These are phyloP conservation scores for Phytopythium aichiense DNA, from an alignment of 352 stramenopile genomes.

Conservation along the genomic window DNA sequence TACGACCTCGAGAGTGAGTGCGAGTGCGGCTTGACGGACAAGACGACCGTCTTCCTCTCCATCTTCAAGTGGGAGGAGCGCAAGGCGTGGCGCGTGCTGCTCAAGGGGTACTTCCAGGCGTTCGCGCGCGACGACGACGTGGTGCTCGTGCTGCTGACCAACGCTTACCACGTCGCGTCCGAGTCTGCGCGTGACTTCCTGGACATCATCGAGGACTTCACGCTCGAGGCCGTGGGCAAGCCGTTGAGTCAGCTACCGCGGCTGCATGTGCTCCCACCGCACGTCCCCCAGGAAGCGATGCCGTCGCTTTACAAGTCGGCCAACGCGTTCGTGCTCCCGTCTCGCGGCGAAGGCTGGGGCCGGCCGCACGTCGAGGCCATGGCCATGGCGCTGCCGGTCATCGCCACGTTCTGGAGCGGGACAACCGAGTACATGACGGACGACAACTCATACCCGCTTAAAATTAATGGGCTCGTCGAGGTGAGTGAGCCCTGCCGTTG, in stretches of 20 bases:
- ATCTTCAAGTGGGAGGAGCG: conserved; percentile 94
- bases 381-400: conserved; percentile 87
- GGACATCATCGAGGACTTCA: conserved; percentile 52
- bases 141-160: conserved; percentile 83
- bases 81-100: conserved; percentile 88
- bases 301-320: conserved; percentile 73
- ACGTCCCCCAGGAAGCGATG: conserved; percentile 52
- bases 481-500: conserved; percentile 27
- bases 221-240: conserved; percentile 37
- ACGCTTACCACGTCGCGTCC: conserved; percentile 70
- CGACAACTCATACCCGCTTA: conserved; percentile 79
- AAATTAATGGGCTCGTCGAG: conserved; percentile 76
- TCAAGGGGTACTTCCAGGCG: conserved; percentile 78
- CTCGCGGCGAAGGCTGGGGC: conserved; percentile 92
- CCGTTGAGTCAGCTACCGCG: conserved; percentile 41
- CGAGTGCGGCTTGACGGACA: conserved; percentile 22
- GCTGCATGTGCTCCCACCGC: conserved; percentile 57
- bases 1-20: conserved; percentile 49
- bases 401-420: conserved; percentile 92
- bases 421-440: conserved; percentile 88
- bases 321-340: conserved; percentile 87
- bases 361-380: conserved; percentile 93
- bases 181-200: conserved; percentile 47
- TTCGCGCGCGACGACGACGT: conserved; percentile 68
- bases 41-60: conserved; percentile 84